These are phyloP conservation scores for Ramaria sp. DNA, from an alignment of 768 basidiomycete species.

Conservation along the genomic window DNA sequence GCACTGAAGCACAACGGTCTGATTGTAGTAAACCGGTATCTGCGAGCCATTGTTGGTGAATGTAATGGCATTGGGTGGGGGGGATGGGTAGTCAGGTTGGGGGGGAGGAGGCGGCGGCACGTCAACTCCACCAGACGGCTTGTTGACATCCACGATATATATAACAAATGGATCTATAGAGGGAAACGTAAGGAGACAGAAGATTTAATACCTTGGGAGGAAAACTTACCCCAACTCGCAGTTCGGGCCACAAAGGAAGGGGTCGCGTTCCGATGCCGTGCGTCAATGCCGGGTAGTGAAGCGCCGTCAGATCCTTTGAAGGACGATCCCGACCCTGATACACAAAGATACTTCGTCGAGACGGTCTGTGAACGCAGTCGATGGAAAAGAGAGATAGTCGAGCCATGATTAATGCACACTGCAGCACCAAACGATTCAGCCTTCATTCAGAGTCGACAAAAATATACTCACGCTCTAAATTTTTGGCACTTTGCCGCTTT, in stretches of 20 bases:
- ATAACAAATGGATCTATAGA: conserved; percentile 80
- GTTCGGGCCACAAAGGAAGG: conserved; percentile 87
- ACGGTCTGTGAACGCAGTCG: conserved; percentile 92
- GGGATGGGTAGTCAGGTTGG: conserved; percentile 83
- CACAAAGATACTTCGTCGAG: conserved; percentile 91
- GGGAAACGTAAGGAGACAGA: background rate
- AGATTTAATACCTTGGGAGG: conserved; percentile 5
- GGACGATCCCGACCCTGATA: conserved; percentile 85
- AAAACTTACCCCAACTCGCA: conserved; percentile 70
- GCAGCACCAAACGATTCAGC: conserved; percentile 9
- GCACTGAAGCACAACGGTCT: conserved; percentile 91
- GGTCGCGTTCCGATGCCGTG: conserved; percentile 55
- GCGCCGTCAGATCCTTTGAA: conserved; percentile 92
- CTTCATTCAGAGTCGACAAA: conserved; percentile 13
- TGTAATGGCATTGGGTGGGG: conserved; percentile 82
- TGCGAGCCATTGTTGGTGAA: conserved; percentile 76
- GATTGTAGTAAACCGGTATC: conserved; percentile 93
- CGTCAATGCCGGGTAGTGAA: conserved; percentile 72
- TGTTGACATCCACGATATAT: conserved; percentile 93
- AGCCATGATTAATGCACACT: conserved; percentile 96
- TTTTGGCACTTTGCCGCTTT: conserved; percentile 91
- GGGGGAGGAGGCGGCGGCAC: conserved; percentile 72
- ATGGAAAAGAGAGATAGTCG: conserved; percentile 91
- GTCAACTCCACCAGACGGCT: conserved; percentile 68
- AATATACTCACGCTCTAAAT: conserved; percentile 65